Percentiles rank a stretch among this genome's conserved stretches.
Conservation (phyloP, 768 basidiomycete genomes). For the Kwoniella botswanensis region DNA sequence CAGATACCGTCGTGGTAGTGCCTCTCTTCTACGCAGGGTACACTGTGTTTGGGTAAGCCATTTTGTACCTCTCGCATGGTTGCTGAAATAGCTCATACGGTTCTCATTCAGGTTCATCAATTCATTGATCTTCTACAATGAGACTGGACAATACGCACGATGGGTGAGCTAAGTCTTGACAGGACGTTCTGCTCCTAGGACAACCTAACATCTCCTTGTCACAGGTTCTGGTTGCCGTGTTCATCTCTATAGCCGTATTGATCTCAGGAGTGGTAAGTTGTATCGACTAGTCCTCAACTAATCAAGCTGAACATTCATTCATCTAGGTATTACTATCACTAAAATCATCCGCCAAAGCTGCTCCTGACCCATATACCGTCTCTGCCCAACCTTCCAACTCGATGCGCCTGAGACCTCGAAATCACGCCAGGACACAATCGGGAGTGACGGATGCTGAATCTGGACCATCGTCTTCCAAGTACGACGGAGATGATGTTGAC, state of each 20-base stretch:
- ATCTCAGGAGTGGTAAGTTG: slow-evolving; percentile 75
- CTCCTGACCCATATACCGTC: slow-evolving; percentile 47
- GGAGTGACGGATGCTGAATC: slow-evolving; percentile 17
- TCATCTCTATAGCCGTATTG: slow-evolving; percentile 81
- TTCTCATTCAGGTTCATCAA: slow-evolving; percentile 64
- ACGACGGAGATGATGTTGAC: slow-evolving; percentile 23
- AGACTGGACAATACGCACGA: slow-evolving; percentile 80
- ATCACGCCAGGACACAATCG: slow-evolving; percentile 22
- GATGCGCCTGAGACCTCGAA: slow-evolving; percentile 33
- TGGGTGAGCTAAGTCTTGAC: slow-evolving; percentile 67
- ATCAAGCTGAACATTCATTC: background rate
- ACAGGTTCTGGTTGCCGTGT: slow-evolving; percentile 74
- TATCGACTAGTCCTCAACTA: background rate
- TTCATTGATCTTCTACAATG: slow-evolving; percentile 76
- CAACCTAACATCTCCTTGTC: too few species aligned
- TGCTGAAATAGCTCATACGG: background rate
- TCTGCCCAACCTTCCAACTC: slow-evolving; percentile 31
- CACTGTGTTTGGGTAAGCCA: slow-evolving; percentile 46
- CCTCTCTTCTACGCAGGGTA: slow-evolving; percentile 84
- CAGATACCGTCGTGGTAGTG: slow-evolving; percentile 74
- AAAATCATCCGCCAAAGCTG: slow-evolving; percentile 62
- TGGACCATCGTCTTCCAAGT: slow-evolving; percentile 13
- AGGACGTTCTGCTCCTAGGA: too few species aligned
- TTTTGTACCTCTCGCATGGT: background rate
- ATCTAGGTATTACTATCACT: slow-evolving; percentile 75